Evolutionary conservation across 805 yeast species (phyloP), one percentile per base, ranked within the genome.

Genomic region (Debaryomyces castellii): DNA sequence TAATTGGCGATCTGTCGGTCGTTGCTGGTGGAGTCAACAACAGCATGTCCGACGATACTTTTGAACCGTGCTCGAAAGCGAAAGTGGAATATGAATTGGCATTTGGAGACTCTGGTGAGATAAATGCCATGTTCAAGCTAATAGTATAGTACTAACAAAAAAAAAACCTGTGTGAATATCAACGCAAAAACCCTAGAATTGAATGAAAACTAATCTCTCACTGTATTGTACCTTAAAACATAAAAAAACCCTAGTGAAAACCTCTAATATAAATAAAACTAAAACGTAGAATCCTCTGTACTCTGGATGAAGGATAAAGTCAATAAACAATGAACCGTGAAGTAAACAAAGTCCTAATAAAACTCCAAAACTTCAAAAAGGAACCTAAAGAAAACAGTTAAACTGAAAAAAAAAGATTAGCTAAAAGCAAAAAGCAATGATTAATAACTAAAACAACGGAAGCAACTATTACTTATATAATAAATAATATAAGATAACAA

Each of bases 1-100:
- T 39, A 30, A 39, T 12, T 16, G 45, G 40, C 7, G 45, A 36
- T 12, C 25, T 23, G 10, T n/a, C 23, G 7, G 40, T 34, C 3
- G 45, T 35, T 3, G 40, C 25, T 21, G 45, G 45, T 25, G 45
- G 45, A 6, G 45, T 42, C 22, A 42, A 36, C 24, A 42, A 30
- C 34, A 30, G 34, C 20, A 14, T 7, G 6, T 8, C 20, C 4
- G 34, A 30, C 16, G 34, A 30, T 30, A 8, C 18, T 30, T 30
- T 30, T 17, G 12, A 30, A 3, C 10, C 34, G 4, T 14, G 25
- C n/a, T 22, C 20, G 12, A 18, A 23, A 18, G 7, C n/a, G 12
- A 23, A 16, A 37, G 9, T 22, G 30, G 40, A 37, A 23, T 22
- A 14, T 18, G 38, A 21, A 18, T 12, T 18, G 9, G 20, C 40